Conservation (phyloP, 2,329 filamentous ascomycete genomes). For the Hortaea sp. region DNA sequence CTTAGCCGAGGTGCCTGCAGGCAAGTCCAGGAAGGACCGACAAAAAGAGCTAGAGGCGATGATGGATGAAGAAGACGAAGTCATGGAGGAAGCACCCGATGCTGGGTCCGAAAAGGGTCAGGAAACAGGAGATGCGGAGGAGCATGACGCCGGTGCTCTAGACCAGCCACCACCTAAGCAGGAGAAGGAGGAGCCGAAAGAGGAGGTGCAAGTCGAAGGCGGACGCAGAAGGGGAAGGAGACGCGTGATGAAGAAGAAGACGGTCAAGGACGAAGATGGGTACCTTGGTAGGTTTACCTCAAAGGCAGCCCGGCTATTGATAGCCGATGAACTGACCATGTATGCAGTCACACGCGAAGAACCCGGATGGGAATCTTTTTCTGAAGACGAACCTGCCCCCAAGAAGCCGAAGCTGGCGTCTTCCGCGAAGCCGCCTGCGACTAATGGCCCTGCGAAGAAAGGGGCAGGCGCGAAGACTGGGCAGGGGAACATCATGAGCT, state of each 20-base stretch:
- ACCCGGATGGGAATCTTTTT: conserved; percentile 81
- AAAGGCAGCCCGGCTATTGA: not conserved
- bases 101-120: conserved; percentile 7
- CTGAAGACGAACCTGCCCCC: conserved; percentile 66
- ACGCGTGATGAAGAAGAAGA: conserved; percentile 79
- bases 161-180: conserved; percentile 26
- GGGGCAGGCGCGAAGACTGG: conserved; percentile 32
- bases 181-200: conserved; percentile 25
- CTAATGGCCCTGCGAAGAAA: conserved; percentile 42
- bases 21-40: conserved; percentile 47
- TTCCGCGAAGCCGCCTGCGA: conserved; percentile 36
- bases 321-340: not conserved
- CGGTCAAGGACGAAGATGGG: conserved; percentile 75
- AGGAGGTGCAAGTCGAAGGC: conserved; percentile 44
- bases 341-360: conserved; percentile 72
- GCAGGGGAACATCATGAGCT: conserved; percentile 83
- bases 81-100: conserved; percentile 15
- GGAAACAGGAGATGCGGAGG: conserved; percentile 13
- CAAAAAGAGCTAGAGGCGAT: conserved; percentile 59
- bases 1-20: conserved; percentile 21
- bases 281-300: conserved; percentile 59
- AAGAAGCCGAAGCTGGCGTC: conserved; percentile 45
- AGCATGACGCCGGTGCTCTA: conserved; percentile 46
- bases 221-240: conserved; percentile 67
- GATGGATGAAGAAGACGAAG: conserved; percentile 55